Evolutionary conservation across 2,329 filamentous ascomycete species (phyloP), one percentile per base, ranked within the genome.

Genomic region (Sclerotinia nivalis): DNA sequence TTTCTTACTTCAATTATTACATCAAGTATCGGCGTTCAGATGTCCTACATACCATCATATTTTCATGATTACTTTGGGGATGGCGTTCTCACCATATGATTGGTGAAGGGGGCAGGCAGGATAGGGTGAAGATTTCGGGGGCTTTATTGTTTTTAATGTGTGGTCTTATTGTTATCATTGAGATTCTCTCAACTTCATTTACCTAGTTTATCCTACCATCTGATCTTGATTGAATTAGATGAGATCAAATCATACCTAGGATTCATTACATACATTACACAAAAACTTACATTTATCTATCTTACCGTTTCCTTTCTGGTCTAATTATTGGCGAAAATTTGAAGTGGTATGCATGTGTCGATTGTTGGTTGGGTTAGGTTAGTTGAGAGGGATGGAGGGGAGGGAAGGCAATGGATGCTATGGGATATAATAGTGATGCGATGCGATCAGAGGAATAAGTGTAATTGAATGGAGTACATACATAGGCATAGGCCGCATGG

Each of bases 81-180:
- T 52, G 60, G 60, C 60, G 60, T 64, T 64, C n/a, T 52, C 49
- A 64, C 31, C 60, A 64, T 49, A 52, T 20, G 47, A 47, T 25
- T 40, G 60, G 47, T 49, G 60, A 49, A 49, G 18, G 31, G 49
- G 31, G 60, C 43, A 34, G 45, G 60, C 49, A 64, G 60, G 58
- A 28, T 37, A 37, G 25, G 60, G 60, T 64, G 45, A 34, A 37
- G 54, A 34, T 50, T 18, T 64, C 20, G 22, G 60, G 22, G 60
- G n/a, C 31, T 28, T 40, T 64, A 40, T 52, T 40, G 31, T 52
- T 64, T 56, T 56, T 22, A 22, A 13, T 40, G 37, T 10, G 28
- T 62, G 2, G 5, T 62, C 34, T 37, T 50, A 37, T 64, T 40
- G 31, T 64, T 64, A 49, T 52, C 25, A 22, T 43, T 25, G 34